These are phyloP conservation scores for Phragmites australis DNA, from an alignment of 176 grass and related monocot genomes.

Conservation along the genomic window DNA sequence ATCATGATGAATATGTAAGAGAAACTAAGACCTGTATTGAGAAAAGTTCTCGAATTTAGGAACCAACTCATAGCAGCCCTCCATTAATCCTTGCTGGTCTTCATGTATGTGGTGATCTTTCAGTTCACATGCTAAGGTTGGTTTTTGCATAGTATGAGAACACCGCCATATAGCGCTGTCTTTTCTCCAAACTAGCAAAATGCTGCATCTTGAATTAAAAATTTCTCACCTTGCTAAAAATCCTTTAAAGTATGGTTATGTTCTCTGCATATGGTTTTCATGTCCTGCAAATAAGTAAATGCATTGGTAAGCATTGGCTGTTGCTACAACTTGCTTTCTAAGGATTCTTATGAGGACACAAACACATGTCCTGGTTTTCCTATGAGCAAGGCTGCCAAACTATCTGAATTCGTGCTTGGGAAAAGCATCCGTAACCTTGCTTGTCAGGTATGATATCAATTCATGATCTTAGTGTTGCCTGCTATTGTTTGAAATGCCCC, in stretches of 20 bases:
- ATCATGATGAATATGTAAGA: constrained; percentile 34
- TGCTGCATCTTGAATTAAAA: constrained; percentile 15
- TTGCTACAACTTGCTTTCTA: constrained; percentile 93
- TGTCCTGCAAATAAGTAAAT: constrained; percentile 67
- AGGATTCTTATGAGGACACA: constrained; percentile 43
- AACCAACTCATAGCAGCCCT: constrained; percentile 34
- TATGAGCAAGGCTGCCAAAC: constrained; percentile 72
- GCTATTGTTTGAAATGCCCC: too few relatives aligned
- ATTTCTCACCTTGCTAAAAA: background rate
- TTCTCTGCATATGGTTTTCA: constrained; percentile 62
- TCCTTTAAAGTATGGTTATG: constrained; percentile 37
- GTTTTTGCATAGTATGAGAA: constrained; percentile 24
- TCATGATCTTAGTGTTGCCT: background rate
- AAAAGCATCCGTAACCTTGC: constrained; percentile 87
- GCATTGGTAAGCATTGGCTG: constrained; percentile 78
- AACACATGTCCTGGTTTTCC: constrained; percentile 61
- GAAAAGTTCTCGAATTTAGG: constrained; percentile 19
- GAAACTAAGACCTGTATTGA: constrained; percentile 17
- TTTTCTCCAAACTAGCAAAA: background rate
- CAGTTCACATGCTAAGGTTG: constrained; percentile 97
- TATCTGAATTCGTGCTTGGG: constrained; percentile 49
- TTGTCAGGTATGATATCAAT: constrained; percentile 68
- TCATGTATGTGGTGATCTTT: constrained; percentile 97
- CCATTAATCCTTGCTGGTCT: constrained; percentile 82
- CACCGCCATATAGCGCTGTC: background rate